These are phyloP conservation scores for Coemansia sp. DNA, from an alignment of 192 early-diverging fungal species.

Conservation along the genomic window DNA sequence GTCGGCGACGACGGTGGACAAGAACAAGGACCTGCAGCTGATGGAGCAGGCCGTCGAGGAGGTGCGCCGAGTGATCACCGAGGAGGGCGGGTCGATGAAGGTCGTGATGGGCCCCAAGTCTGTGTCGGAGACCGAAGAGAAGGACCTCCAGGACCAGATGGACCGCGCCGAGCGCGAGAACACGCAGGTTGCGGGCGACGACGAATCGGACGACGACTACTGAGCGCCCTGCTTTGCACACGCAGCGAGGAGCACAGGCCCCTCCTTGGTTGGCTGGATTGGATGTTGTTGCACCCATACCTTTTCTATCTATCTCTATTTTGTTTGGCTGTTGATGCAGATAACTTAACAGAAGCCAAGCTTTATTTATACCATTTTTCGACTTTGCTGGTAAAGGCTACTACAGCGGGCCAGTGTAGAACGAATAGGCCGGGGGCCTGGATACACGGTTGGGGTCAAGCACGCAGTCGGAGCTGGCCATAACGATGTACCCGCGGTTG, in stretches of 20 bases:
- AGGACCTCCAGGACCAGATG: slow-evolving; percentile 88
- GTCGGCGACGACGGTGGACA: slow-evolving; percentile 80
- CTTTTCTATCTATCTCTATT: no score
- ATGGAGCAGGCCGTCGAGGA: slow-evolving; percentile 85
- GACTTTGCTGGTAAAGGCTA: no score
- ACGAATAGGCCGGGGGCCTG: not conserved
- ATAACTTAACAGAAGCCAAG: not conserved
- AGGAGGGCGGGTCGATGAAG: slow-evolving; percentile 65
- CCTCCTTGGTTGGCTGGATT: no score
- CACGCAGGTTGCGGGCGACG: slow-evolving; percentile 88
- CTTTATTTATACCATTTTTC: not conserved
- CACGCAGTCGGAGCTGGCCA: slow-evolving; percentile 50
- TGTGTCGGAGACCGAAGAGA: slow-evolving; percentile 89
- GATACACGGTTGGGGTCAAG: slow-evolving; percentile 38
- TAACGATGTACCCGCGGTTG: slow-evolving; percentile 49
- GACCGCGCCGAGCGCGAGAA: slow-evolving; percentile 88
- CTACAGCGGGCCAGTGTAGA: not conserved
- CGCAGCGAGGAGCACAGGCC: not conserved
- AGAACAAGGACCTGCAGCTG: slow-evolving; percentile 74
- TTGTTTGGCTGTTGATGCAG: no score
- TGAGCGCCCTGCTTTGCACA: no score
- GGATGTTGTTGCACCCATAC: no score
- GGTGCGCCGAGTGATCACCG: slow-evolving; percentile 76
- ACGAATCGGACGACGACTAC: slow-evolving; percentile 63
- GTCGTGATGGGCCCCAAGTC: slow-evolving; percentile 91